These are phyloP conservation scores for Pyracantha coccinea DNA, from an alignment of 331 rosid species.

Conservation along the genomic window DNA sequence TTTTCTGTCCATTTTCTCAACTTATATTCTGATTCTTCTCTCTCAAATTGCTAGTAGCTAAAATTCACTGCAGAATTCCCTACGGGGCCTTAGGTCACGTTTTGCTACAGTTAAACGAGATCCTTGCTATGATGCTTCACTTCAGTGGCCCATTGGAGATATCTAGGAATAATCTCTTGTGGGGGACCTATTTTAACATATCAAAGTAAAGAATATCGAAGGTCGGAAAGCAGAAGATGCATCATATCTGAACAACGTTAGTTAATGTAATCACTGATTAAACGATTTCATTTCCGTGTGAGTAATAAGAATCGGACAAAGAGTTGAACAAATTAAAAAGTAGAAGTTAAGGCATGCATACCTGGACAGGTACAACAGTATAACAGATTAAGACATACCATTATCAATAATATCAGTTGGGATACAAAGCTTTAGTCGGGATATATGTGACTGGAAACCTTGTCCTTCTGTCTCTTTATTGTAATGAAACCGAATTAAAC, in stretches of 20 bases:
- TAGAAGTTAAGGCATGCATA: not conserved
- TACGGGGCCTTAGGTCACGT: not conserved
- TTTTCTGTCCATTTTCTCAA: not conserved
- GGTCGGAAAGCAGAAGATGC: constrained; percentile 28
- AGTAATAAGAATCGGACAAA: not conserved
- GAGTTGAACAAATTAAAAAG: not conserved
- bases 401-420: not conserved
- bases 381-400: constrained; percentile 3
- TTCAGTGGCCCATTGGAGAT: constrained; percentile 18
- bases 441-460: not conserved
- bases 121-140: not conserved
- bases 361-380: not conserved
- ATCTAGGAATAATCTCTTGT: constrained; percentile 20
- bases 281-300: not conserved
- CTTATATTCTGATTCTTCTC: constrained; percentile 25
- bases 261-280: not conserved
- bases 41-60: constrained; percentile 5
- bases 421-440: not conserved
- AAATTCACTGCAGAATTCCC: not conserved
- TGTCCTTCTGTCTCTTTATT: not conserved
- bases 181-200: not conserved
- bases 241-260: not conserved
- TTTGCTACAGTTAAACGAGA: not conserved
- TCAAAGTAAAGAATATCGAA: constrained; percentile 1
- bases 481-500: not conserved